Conservation (phyloP, 768 basidiomycete species). For the Podaxis mareebaensis region DNA sequence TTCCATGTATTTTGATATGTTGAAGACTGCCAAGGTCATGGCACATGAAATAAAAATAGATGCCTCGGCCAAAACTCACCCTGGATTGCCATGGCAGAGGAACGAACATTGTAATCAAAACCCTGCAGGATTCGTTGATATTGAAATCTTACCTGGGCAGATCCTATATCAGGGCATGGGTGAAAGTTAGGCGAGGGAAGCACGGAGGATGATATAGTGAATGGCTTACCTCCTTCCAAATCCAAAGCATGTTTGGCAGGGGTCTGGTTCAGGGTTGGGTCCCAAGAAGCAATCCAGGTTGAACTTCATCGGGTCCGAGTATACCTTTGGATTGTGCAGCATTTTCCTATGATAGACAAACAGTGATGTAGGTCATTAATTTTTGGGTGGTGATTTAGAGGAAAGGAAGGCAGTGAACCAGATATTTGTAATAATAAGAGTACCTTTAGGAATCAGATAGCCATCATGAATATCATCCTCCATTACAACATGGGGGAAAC, state of each 20-base stretch:
- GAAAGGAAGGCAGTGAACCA: conserved; percentile 23
- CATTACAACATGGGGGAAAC: conserved; percentile 40
- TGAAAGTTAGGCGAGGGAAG: conserved; percentile 3
- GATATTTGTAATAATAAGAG: conserved; percentile 34
- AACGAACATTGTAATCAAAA: neutral
- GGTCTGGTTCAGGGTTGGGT: conserved; percentile 41
- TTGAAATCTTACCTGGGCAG: conserved; percentile 31
- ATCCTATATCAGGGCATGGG: conserved; percentile 24
- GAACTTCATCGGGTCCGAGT: conserved; percentile 45
- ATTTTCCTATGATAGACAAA: conserved; percentile 34
- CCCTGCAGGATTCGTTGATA: conserved; percentile 10
- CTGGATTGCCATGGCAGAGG: conserved; percentile 21
- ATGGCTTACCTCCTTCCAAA: conserved; percentile 47
- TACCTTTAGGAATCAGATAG: conserved; percentile 44
- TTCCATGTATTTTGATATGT: conserved; percentile 33
- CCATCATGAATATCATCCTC: conserved; percentile 46
- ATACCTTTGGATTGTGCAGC: conserved; percentile 40
- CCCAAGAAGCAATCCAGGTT: conserved; percentile 49
- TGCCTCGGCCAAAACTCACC: conserved; percentile 39
- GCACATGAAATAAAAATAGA: conserved; percentile 42
- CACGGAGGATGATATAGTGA: neutral
- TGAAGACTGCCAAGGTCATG: conserved; percentile 43
- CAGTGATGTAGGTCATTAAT: neutral
- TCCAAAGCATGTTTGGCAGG: conserved; percentile 49
- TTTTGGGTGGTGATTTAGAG: neutral